Evolutionary conservation across 208 protist species (phyloP).

Genomic region (Trichomonas vaginalis): DNA sequence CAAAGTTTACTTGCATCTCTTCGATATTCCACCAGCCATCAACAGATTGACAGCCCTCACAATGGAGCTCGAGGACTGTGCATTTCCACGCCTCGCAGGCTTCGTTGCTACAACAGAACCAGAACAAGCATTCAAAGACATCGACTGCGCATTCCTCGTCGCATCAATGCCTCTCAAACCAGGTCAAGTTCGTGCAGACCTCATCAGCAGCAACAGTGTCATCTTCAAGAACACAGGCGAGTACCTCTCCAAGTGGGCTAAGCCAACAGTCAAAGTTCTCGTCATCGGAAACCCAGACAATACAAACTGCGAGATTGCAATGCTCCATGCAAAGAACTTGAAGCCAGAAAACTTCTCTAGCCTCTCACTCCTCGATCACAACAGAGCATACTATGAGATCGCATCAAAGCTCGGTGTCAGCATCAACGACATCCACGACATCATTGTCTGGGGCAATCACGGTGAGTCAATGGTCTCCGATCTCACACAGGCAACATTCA

Average conservation of each 20-base stretch:
- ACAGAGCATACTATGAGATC: slow-evolving; percentile 62
- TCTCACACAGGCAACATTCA: slow-evolving; percentile 54
- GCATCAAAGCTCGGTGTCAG: slow-evolving; percentile 42
- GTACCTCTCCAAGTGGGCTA: not conserved
- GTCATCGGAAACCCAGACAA: not conserved
- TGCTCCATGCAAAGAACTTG: not conserved
- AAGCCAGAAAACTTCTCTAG: slow-evolving; percentile 67
- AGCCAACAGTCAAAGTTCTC: not conserved
- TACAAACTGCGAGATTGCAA: not conserved
- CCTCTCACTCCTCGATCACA: slow-evolving; percentile 85
- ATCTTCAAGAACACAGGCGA: not conserved
- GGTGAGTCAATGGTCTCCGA: slow-evolving; percentile 60
- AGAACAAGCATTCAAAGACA: slow-evolving; percentile 57
- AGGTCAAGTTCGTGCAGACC: not conserved
- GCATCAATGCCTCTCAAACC: not conserved
- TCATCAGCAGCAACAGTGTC: not conserved
- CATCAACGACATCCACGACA: slow-evolving; percentile 54
- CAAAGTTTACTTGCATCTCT: not conserved
- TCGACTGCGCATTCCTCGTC: slow-evolving; percentile 33
- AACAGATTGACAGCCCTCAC: slow-evolving; percentile 53
- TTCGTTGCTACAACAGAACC: slow-evolving; percentile 53
- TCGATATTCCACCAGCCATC: not conserved
- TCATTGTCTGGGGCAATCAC: slow-evolving; percentile 87
- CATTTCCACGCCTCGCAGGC: slow-evolving; percentile 61
- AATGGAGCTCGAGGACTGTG: slow-evolving; percentile 73